Percentiles rank a stretch among this genome's conserved stretches.
phyloP scores from a whole-genome alignment of 495 filamentous ascomycete genomes.

The Letharia columbiana region DNA sequence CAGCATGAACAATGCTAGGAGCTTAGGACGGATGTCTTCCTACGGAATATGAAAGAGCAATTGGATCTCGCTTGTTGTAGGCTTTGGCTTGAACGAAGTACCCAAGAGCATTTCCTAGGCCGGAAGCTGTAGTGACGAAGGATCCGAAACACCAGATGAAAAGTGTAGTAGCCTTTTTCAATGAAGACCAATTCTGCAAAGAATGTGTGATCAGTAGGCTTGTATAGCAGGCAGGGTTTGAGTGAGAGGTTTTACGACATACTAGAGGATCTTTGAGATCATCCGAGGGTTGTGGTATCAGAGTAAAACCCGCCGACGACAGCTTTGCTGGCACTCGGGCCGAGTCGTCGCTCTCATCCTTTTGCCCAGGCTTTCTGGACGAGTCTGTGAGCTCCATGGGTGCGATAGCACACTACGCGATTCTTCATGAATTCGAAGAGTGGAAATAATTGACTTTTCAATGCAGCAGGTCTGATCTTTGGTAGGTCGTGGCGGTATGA shows the following conservation, averaged over 20 bases:
- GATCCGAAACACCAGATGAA: slow-evolving; percentile 6
- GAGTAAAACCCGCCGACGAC: background rate
- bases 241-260: background rate
- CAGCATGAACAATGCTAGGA: background rate
- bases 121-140: slow-evolving; percentile 9
- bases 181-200: background rate
- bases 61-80: background rate
- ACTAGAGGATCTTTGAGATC: background rate
- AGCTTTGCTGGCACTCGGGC: background rate
- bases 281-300: background rate
- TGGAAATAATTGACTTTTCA: no score
- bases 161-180: background rate
- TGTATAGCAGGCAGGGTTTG: background rate
- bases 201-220: background rate
- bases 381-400: background rate
- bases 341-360: no score
- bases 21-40: background rate
- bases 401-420: no score
- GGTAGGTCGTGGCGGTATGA: no score
- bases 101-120: slow-evolving; percentile 10
- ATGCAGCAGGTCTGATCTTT: no score
- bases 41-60: background rate
- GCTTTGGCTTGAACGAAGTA: slow-evolving; percentile 11
- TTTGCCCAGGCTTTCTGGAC: background rate
- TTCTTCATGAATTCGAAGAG: no score